A percentile compares a stretch with the other conserved stretches of the same genome.
These are phyloP conservation scores for Urostyla sp. DNA, from an alignment of 73 alveolate species.

Conservation along the genomic window DNA sequence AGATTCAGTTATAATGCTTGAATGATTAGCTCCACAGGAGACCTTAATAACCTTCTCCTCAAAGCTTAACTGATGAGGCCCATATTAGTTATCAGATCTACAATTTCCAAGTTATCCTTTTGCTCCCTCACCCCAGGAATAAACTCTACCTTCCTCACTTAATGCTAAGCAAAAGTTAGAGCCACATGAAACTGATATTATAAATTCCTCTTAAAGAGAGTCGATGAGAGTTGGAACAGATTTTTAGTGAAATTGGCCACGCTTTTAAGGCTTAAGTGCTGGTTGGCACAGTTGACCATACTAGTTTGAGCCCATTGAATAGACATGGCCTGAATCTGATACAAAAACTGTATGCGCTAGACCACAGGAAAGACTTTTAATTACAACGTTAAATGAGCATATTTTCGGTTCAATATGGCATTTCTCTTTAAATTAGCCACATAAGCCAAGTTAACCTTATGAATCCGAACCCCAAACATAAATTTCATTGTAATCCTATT, in stretches of 20 bases:
- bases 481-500: constrained; percentile 52
- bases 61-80: constrained; percentile 16
- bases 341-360: constrained; percentile 63
- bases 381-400: constrained; percentile 68
- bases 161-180: constrained; percentile 79
- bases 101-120: constrained; percentile 71
- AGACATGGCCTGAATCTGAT: constrained; percentile 48
- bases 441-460: constrained; percentile 67
- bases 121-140: constrained; percentile 83
- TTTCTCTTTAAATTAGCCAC: constrained; percentile 56
- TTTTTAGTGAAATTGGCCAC: too few relatives aligned
- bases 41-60: constrained; percentile 31
- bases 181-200: constrained; percentile 85
- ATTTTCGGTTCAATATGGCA: constrained; percentile 52
- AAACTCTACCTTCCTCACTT: constrained; percentile 79
- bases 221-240: constrained; percentile 69
- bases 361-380: constrained; percentile 70
- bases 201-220: constrained; percentile 42
- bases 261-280: background rate
- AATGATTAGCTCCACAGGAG: constrained; percentile 57
- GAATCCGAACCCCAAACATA: constrained; percentile 66
- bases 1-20: constrained; percentile 49
- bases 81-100: constrained; percentile 26
- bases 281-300: constrained; percentile 40
- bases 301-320: constrained; percentile 53